phyloP scores from a whole-genome alignment of 371 early-diverging fungal genomes.

The Chytridium lagenaria region DNA sequence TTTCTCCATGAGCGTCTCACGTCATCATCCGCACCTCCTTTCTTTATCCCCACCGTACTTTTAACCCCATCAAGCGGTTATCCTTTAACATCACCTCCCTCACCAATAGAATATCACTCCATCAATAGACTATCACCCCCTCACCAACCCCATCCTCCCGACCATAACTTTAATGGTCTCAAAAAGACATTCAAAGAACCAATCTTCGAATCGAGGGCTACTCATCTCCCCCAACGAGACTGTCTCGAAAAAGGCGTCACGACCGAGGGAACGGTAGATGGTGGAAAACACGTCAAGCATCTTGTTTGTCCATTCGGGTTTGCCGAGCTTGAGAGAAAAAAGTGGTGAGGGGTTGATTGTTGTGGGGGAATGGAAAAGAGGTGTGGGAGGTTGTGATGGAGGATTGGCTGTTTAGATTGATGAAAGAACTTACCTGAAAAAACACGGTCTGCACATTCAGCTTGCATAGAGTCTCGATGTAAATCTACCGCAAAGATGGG shows the following conservation, averaged over 20 bases:
- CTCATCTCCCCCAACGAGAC: neutral
- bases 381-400: neutral
- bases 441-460: neutral
- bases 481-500: neutral
- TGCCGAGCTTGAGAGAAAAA: neutral
- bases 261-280: neutral
- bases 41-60: too few relatives aligned
- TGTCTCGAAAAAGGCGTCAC: neutral
- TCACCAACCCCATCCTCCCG: too few relatives aligned
- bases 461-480: constrained; percentile 1
- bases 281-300: constrained; percentile 8
- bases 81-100: too few relatives aligned
- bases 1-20: too few relatives aligned
- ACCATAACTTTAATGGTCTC: too few relatives aligned
- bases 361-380: too few relatives aligned
- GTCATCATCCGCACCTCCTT: too few relatives aligned
- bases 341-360: neutral
- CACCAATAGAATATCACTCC: too few relatives aligned
- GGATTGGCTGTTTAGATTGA: neutral
- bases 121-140: too few relatives aligned
- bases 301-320: neutral
- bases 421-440: neutral
- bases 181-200: neutral
- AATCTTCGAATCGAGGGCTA: neutral
- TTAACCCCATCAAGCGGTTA: too few relatives aligned